phyloP scores from a whole-genome alignment of 2,329 filamentous ascomycete genomes.

The Pseudogymnoascus sp. region DNA sequence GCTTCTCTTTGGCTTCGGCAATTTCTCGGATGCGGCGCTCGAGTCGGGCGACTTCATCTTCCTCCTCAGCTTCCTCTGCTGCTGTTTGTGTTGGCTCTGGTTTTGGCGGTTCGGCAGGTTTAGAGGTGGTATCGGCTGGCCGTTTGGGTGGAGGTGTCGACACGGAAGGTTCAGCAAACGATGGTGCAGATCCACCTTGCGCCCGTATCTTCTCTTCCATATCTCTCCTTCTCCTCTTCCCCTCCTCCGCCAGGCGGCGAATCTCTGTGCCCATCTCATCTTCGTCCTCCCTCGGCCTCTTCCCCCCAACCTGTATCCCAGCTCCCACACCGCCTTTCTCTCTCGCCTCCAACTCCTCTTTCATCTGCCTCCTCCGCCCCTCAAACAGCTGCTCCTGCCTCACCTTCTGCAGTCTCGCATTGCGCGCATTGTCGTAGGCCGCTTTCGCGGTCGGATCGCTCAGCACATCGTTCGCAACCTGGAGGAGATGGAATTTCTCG shows the following conservation, averaged over 20 bases:
- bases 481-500: conserved; percentile 76
- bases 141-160: conserved; percentile 17
- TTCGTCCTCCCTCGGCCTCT: conserved; percentile 47
- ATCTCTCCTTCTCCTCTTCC: conserved; percentile 42
- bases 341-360: conserved; percentile 75
- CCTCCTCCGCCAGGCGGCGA: conserved; percentile 45
- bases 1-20: conserved; percentile 33
- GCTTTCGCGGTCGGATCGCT: conserved; percentile 62
- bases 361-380: conserved; percentile 65
- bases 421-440: conserved; percentile 70
- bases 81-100: conserved; percentile 7
- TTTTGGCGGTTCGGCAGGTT: conserved; percentile 10
- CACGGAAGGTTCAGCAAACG: conserved; percentile 9
- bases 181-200: conserved; percentile 14
- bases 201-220: conserved; percentile 35
- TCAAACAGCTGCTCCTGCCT: conserved; percentile 68
- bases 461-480: conserved; percentile 80
- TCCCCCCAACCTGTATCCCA: conserved; percentile 45
- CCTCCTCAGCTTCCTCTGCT: conserved; percentile 26
- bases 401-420: conserved; percentile 62
- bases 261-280: conserved; percentile 44
- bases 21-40: conserved; percentile 37
- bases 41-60: conserved; percentile 38
- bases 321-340: conserved; percentile 49
- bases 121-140: conserved; percentile 15